Percentiles rank a stretch among this genome's conserved stretches.
Conservation (phyloP, 148 eudicot species). For the Camellia granthamiana region DNA sequence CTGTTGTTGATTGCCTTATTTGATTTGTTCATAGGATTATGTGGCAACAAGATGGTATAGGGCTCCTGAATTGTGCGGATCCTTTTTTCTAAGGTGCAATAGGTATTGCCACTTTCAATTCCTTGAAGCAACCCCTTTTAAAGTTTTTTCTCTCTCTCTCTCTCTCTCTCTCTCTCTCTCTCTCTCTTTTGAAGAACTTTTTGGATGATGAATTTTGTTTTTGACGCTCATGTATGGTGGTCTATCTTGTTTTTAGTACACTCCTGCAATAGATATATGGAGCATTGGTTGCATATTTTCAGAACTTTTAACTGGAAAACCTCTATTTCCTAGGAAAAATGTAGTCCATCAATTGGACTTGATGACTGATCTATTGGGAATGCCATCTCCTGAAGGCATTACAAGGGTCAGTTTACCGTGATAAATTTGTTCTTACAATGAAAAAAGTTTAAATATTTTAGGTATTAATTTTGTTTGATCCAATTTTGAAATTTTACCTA, state of each 20-base stretch:
- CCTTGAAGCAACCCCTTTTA: not conserved
- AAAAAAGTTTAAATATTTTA: not conserved
- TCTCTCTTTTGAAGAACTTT: not conserved
- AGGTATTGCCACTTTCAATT: not conserved
- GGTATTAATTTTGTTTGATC: not conserved
- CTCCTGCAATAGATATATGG: constrained; percentile 85
- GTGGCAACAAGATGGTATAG: no score
- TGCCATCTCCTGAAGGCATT: constrained; percentile 69
- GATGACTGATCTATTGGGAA: constrained; percentile 73
- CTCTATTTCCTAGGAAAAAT: constrained; percentile 77
- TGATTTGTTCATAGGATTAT: constrained; percentile 17
- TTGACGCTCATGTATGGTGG: not conserved
- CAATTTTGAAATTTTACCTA: constrained; percentile 16
- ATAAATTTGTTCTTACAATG: not conserved
- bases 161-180: no score
- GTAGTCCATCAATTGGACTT: constrained; percentile 83
- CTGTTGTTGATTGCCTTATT: not conserved
- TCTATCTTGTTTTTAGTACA: constrained; percentile 48
- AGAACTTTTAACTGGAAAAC: constrained; percentile 74
- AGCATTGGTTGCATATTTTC: constrained; percentile 87
- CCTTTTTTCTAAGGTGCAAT: constrained; percentile 81
- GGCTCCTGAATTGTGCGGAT: no score
- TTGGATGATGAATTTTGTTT: not conserved
- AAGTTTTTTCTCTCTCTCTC: no score
- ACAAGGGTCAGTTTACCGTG: constrained; percentile 42